phyloP scores from a whole-genome alignment of 148 eudicot genomes.

The Nepenthes gracilis region DNA sequence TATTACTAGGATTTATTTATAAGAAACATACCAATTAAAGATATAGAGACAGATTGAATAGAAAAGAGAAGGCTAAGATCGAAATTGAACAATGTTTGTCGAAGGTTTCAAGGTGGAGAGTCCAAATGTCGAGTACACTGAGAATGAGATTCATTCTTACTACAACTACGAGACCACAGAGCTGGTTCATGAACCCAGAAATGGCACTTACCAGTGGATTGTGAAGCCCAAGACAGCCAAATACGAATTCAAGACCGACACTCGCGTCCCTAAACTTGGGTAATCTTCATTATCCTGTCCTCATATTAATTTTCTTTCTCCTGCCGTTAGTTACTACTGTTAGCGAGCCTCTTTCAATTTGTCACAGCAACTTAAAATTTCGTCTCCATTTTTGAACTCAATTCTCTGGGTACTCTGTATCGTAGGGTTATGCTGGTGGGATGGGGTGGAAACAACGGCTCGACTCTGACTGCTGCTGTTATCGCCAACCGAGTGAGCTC shows the following conservation, averaged over 20 bases:
- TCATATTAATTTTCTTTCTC: neutral
- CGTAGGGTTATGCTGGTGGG: slow-evolving; percentile 94
- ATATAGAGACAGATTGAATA: too few species aligned
- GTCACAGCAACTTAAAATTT: neutral
- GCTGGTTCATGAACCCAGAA: slow-evolving; percentile 73
- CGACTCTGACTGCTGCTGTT: slow-evolving; percentile 83
- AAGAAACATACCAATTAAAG: too few species aligned
- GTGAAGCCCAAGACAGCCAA: slow-evolving; percentile 83
- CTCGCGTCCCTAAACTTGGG: slow-evolving; percentile 88
- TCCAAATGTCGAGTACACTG: slow-evolving; percentile 76
- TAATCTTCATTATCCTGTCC: slow-evolving; percentile 5
- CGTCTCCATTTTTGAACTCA: neutral
- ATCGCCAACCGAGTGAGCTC: slow-evolving; percentile 80
- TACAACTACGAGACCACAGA: slow-evolving; percentile 83
- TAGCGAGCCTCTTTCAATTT: too few species aligned
- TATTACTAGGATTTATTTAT: too few species aligned
- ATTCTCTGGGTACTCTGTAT: neutral
- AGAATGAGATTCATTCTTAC: slow-evolving; percentile 69
- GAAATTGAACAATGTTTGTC: slow-evolving; percentile 52
- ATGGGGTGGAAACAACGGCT: slow-evolving; percentile 99
- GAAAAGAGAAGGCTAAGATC: too few species aligned
- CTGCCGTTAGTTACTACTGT: too few species aligned
- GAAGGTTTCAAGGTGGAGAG: slow-evolving; percentile 86
- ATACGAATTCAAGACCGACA: slow-evolving; percentile 78
- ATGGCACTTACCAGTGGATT: slow-evolving; percentile 79